These are phyloP conservation scores for Setaria viridis DNA, from an alignment of 202 grass and related monocot species.

Conservation along the genomic window DNA sequence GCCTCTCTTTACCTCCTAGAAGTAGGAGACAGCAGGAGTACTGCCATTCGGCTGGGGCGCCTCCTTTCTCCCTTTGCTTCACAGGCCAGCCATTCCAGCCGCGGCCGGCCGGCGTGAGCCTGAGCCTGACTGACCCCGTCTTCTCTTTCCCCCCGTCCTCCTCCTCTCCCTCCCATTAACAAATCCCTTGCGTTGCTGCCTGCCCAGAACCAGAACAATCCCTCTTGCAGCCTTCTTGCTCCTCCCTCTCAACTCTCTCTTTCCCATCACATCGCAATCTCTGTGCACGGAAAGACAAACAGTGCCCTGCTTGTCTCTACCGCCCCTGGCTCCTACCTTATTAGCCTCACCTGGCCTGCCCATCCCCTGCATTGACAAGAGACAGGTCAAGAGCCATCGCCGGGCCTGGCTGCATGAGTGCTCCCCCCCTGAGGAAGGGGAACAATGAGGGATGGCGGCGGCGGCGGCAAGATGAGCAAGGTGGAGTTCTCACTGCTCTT, in stretches of 20 bases:
- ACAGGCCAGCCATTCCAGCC: conserved; percentile 34
- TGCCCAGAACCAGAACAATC: conserved; percentile 3
- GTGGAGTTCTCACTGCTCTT: conserved; percentile 32
- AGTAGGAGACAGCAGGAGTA: conserved; percentile 32
- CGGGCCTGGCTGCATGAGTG: conserved; percentile 61
- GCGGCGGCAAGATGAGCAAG: conserved; percentile 80
- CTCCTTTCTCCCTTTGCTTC: conserved; percentile 39
- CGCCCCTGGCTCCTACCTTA: conserved; percentile 41
- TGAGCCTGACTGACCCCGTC: not conserved
- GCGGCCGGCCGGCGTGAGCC: not conserved
- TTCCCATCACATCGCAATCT: conserved; percentile 74
- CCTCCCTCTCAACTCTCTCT: not conserved
- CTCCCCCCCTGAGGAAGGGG: conserved; percentile 48
- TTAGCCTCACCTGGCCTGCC: conserved; percentile 54
- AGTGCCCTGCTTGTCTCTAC: conserved; percentile 52
- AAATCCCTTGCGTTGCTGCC: not conserved
- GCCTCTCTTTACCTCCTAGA: conserved; percentile 47
- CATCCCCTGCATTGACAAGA: conserved; percentile 14
- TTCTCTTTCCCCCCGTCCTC: not conserved
- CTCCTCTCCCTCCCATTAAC: not conserved
- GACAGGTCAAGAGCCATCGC: conserved; percentile 25
- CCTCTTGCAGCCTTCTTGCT: not conserved
- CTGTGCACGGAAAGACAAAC: conserved; percentile 63
- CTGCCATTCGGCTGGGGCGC: conserved; percentile 2
- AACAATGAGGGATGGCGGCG: conserved; percentile 88